phyloP scores from a whole-genome alignment of 2,329 filamentous ascomycete species.

The Xylariales sp. region DNA sequence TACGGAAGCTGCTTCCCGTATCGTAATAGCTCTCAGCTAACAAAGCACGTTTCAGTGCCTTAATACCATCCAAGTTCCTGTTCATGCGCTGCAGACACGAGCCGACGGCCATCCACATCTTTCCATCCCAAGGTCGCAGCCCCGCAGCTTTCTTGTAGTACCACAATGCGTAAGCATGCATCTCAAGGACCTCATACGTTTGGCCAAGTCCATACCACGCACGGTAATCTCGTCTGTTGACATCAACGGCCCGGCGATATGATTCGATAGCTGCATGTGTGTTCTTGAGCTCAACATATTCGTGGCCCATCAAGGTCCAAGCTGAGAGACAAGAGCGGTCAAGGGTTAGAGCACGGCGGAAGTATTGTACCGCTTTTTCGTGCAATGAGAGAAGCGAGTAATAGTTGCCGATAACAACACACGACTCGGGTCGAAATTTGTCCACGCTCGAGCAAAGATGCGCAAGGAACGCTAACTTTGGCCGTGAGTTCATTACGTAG shows the following conservation, averaged over 20 bases:
- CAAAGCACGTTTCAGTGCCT: slow-evolving; percentile 87
- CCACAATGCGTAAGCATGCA: slow-evolving; percentile 95
- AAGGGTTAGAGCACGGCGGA: slow-evolving; percentile 83
- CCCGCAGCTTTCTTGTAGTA: slow-evolving; percentile 96
- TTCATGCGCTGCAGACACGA: slow-evolving; percentile 88
- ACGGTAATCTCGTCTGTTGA: slow-evolving; percentile 92
- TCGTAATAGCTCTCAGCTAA: slow-evolving; percentile 86
- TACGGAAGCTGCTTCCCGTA: slow-evolving; percentile 50
- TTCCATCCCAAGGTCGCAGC: slow-evolving; percentile 90
- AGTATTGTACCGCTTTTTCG: slow-evolving; percentile 97
- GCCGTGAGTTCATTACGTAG: slow-evolving; percentile 83
- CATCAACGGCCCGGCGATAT: slow-evolving; percentile 90
- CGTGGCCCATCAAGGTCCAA: slow-evolving; percentile 98
- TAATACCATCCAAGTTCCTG: slow-evolving; percentile 83
- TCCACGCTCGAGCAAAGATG: slow-evolving; percentile 88
- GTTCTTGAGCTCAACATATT: slow-evolving; percentile 98
- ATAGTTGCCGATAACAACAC: slow-evolving; percentile 95
- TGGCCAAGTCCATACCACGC: slow-evolving; percentile 98
- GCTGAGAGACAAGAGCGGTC: slow-evolving; percentile 89
- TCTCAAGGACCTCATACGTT: slow-evolving; percentile 95
- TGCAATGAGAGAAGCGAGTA: slow-evolving; percentile 92
- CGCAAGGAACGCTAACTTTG: slow-evolving; percentile 87
- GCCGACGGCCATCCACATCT: slow-evolving; percentile 98
- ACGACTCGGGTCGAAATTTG: slow-evolving; percentile 94
- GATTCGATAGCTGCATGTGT: slow-evolving; percentile 97